Evolutionary conservation across 495 filamentous ascomycete species (phyloP), one percentile per base, ranked within the genome.

Genomic region (Astrothelium subdiscretum): DNA sequence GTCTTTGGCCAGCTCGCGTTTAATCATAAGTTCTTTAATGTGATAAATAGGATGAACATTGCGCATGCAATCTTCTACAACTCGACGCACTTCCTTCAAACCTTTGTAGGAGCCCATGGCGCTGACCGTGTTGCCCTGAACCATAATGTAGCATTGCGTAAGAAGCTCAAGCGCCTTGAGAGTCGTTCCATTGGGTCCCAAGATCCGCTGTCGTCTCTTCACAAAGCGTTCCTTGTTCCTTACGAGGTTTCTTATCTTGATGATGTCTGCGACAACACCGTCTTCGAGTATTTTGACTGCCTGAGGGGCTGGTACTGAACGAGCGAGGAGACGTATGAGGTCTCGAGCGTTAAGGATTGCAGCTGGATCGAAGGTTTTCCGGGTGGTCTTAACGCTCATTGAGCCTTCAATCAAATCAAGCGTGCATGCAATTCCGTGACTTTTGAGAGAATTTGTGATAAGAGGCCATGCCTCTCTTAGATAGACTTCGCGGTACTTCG

Each of bases 21-120:
- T 96, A 77, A 99, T 96, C 94, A 97, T 97, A 71, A 97, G 82
- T 73, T 97, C 92, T 62, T 99, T 99, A 78, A 99, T 92, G 69
- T 92, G 84, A 74, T 95, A 95, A 67, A 91, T 91, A 1, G 88
- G 87, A 71, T 95, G 91, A 65, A 96, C 85, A 72, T 99, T 99
- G 35, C 84, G 83, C 95, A 99, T 97, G 75, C 90, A 95, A 73
- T 97, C 94, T 72, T 96, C 86, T 4, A 99, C 82, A 8, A 97
- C 85, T 20, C 90, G 79, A 58, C 95, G 86, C 12, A 96, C 85
- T 70, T 97, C 91, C 74, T 97, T 97, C 48, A 99, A 74, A 15
- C 91, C 91, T 74, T 95, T 95, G 76, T 85, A 96, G 0, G 82
- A 82, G 0, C 95, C 95, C 87, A 98, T 97, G 4, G 83, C 87